phyloP scores from a whole-genome alignment of 768 basidiomycete genomes.

The Nevesoporus exiguus region DNA sequence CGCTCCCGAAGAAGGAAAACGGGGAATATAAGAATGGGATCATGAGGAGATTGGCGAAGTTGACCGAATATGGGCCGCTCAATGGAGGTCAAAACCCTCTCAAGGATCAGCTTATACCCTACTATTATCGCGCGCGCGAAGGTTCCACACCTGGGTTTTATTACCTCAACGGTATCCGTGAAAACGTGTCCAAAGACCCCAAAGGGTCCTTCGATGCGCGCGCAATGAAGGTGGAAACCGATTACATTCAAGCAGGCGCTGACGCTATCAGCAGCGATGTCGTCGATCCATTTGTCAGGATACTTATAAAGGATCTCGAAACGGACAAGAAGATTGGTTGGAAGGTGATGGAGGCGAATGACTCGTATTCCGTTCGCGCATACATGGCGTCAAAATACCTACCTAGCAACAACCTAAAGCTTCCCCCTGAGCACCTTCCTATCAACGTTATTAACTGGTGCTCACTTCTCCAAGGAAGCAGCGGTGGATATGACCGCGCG shows the following conservation, averaged over 20 bases:
- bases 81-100: background rate
- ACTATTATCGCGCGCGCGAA: constrained; percentile 8
- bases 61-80: constrained; percentile 23
- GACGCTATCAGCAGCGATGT: constrained; percentile 17
- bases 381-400: constrained; percentile 22
- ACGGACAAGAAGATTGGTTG: constrained; percentile 16
- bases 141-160: constrained; percentile 6
- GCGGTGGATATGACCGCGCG: background rate
- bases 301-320: constrained; percentile 20
- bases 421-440: constrained; percentile 12
- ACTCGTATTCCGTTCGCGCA: constrained; percentile 26
- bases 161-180: constrained; percentile 8
- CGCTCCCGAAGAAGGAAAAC: constrained; percentile 6
- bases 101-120: constrained; percentile 22
- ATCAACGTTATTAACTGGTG: constrained; percentile 30
- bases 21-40: constrained; percentile 22
- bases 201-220: constrained; percentile 6
- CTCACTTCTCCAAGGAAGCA: background rate
- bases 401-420: constrained; percentile 10
- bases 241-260: constrained; percentile 15
- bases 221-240: constrained; percentile 3
- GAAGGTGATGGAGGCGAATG: constrained; percentile 24
- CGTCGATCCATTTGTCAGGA: constrained; percentile 20
- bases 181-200: constrained; percentile 2
- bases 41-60: constrained; percentile 30